Conservation (phyloP, 2,329 filamentous ascomycete species). For the Epicoccum sorghinum region DNA sequence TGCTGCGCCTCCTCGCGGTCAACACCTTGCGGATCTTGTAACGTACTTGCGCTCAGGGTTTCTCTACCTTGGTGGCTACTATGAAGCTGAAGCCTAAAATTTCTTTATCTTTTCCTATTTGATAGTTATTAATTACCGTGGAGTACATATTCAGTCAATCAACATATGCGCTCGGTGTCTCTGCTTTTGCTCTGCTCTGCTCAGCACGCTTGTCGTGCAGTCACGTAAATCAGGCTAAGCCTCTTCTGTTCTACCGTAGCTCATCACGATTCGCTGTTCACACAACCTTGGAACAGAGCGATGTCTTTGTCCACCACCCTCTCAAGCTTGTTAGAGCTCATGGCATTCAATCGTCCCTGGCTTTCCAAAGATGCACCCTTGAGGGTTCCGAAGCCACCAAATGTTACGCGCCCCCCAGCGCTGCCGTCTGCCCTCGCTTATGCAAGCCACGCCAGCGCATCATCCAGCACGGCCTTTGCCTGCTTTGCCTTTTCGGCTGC, state of each 20-base stretch:
- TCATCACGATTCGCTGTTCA: background rate
- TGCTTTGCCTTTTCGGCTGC: background rate
- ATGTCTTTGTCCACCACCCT: background rate
- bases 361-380: background rate
- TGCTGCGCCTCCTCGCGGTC: background rate
- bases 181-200: background rate
- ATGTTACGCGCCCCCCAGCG: background rate
- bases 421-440: background rate
- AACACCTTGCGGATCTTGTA: background rate
- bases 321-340: background rate
- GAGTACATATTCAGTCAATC: background rate
- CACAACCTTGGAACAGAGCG: background rate
- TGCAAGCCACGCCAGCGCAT: background rate
- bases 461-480: background rate
- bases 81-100: background rate
- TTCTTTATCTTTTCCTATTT: background rate
- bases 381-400: background rate
- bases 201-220: background rate
- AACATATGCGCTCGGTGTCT: background rate
- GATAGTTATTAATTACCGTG: background rate
- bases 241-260: background rate
- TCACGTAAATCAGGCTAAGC: background rate
- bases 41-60: background rate
- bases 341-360: background rate
- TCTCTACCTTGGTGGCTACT: background rate